These are phyloP conservation scores for Aureobasidium sp. DNA, from an alignment of 2,329 filamentous ascomycete species.

Conservation along the genomic window DNA sequence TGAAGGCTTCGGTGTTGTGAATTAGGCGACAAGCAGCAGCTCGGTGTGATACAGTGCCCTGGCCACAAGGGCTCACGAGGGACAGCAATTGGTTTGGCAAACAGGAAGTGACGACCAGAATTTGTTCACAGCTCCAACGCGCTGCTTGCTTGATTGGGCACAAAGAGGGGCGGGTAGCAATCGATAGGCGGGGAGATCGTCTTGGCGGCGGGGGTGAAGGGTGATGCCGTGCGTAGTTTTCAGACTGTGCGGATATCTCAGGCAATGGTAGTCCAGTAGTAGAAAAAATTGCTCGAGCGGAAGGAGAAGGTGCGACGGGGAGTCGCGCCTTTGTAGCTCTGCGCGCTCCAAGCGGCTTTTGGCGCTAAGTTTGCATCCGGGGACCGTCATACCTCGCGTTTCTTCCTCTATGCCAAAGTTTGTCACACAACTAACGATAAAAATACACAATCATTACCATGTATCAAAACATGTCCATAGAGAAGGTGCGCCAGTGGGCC, in stretches of 20 bases:
- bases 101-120: background rate
- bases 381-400: too few relatives aligned
- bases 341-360: too few relatives aligned
- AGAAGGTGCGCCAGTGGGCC: background rate
- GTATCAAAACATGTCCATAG: background rate
- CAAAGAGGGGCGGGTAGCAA: background rate
- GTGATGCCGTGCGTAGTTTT: background rate
- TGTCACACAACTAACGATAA: background rate
- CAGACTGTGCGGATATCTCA: background rate
- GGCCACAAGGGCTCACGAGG: slow-evolving; percentile 6
- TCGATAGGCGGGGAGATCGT: slow-evolving; percentile 6
- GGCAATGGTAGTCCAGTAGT: too few relatives aligned
- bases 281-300: too few relatives aligned
- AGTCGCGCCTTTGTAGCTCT: too few relatives aligned
- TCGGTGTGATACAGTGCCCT: background rate
- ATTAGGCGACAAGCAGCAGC: background rate
- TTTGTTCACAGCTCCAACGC: slow-evolving; percentile 5
- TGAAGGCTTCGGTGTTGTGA: background rate
- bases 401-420: too few relatives aligned
- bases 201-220: background rate
- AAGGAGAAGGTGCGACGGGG: too few relatives aligned
- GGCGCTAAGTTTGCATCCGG: too few relatives aligned
- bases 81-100: slow-evolving; percentile 4
- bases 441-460: background rate
- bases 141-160: slow-evolving; percentile 5